Percentiles rank a stretch among this genome's conserved stretches.
These are phyloP conservation scores for Starmerella roubikii DNA, from an alignment of 805 yeast genomes.

Conservation along the genomic window DNA sequence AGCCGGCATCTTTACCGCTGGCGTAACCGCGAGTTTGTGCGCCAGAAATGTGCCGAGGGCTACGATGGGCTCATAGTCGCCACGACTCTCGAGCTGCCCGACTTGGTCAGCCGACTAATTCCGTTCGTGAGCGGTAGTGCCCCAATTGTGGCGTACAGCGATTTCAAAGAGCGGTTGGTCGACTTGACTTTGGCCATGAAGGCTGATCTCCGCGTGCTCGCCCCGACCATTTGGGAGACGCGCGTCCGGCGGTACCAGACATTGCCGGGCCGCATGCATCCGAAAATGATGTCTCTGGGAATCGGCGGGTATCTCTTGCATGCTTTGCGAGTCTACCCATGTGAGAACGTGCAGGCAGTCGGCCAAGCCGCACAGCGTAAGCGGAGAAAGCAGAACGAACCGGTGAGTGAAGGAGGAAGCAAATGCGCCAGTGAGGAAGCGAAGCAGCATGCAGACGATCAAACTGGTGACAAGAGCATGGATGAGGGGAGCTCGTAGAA, in stretches of 20 bases:
- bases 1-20: constrained; percentile 46
- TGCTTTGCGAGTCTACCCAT: constrained; percentile 69
- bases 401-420: neutral
- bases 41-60: constrained; percentile 34
- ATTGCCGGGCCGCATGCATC: constrained; percentile 86
- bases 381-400: constrained; percentile 5
- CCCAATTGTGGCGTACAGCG: constrained; percentile 71
- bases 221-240: constrained; percentile 72
- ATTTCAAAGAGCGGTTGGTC: constrained; percentile 64
- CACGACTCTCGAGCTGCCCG: constrained; percentile 55
- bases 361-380: constrained; percentile 25
- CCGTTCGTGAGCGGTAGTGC: constrained; percentile 70
- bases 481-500: neutral
- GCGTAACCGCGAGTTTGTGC: constrained; percentile 28
- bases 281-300: constrained; percentile 83
- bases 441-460: too few relatives aligned
- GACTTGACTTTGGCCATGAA: constrained; percentile 58
- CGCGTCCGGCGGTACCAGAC: constrained; percentile 82
- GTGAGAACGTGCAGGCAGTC: constrained; percentile 54
- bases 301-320: constrained; percentile 80
- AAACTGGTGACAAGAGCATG: neutral
- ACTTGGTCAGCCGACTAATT: constrained; percentile 47
- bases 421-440: neutral
- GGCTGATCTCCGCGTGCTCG: constrained; percentile 56
- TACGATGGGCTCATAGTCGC: constrained; percentile 70